These are phyloP conservation scores for Anthracocystis walkeri DNA, from an alignment of 1,284 basidiomycete species.

Conservation along the genomic window DNA sequence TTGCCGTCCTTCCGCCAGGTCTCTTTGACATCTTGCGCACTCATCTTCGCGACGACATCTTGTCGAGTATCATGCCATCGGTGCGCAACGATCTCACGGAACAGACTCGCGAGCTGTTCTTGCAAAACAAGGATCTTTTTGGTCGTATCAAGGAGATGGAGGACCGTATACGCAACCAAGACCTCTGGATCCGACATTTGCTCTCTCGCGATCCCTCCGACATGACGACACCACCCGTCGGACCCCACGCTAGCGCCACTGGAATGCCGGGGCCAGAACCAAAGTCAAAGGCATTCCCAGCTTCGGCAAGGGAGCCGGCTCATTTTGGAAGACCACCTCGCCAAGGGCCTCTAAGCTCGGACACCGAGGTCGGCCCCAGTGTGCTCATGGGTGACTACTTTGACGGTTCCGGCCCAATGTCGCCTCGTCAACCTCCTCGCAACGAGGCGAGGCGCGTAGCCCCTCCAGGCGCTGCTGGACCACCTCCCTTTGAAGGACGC, in stretches of 20 bases:
- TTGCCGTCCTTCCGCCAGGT: constrained; percentile 48
- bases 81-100: constrained; percentile 49
- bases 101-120: constrained; percentile 49
- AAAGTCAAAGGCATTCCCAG: constrained; percentile 9
- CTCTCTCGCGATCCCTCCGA: constrained; percentile 37
- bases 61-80: constrained; percentile 49
- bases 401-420: constrained; percentile 19
- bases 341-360: constrained; percentile 12
- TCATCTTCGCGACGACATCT: constrained; percentile 47
- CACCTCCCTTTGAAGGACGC: constrained; percentile 19
- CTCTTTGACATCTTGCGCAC: constrained; percentile 51
- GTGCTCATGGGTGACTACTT: constrained; percentile 16
- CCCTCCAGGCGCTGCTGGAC: constrained; percentile 13
- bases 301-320: constrained; percentile 13
- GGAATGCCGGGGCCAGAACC: constrained; percentile 18
- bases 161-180: constrained; percentile 46
- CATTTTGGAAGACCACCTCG: constrained; percentile 14
- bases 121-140: constrained; percentile 51
- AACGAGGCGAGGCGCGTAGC: constrained; percentile 16
- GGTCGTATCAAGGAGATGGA: constrained; percentile 47
- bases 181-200: constrained; percentile 46
- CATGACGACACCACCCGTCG: constrained; percentile 20
- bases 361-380: constrained; percentile 10
- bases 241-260: constrained; percentile 14
- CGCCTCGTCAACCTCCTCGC: constrained; percentile 25